Evolutionary conservation across 2,329 filamentous ascomycete species (phyloP).

Genomic region (Trichoderma lentiforme): DNA sequence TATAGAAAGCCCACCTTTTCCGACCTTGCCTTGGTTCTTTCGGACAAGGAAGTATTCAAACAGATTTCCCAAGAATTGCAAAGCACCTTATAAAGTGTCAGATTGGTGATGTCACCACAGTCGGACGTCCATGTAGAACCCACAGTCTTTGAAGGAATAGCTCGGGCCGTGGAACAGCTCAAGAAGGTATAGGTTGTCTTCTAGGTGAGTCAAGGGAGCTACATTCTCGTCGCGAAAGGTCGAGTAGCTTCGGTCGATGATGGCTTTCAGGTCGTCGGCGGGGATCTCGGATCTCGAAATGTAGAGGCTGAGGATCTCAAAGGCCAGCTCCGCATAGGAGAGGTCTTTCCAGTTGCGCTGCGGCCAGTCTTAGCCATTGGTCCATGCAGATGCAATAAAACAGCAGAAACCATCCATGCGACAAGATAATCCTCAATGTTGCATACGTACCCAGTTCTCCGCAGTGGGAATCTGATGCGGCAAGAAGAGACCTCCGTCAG

Average conservation of each 20-base stretch:
- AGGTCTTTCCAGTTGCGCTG: slow-evolving; percentile 66
- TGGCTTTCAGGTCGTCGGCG: slow-evolving; percentile 70
- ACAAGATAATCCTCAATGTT: not conserved
- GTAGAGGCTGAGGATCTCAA: slow-evolving; percentile 81
- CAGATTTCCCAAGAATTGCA: slow-evolving; percentile 91
- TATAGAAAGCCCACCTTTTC: slow-evolving; percentile 40
- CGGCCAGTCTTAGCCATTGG: slow-evolving; percentile 11
- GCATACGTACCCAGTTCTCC: slow-evolving; percentile 20
- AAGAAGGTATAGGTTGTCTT: slow-evolving; percentile 76
- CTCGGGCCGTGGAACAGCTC: slow-evolving; percentile 97
- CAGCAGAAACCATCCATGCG: not conserved
- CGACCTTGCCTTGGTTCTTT: slow-evolving; percentile 66
- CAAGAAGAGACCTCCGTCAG: slow-evolving; percentile 85
- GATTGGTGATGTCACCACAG: not conserved
- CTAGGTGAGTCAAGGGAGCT: slow-evolving; percentile 74
- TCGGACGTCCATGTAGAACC: not conserved
- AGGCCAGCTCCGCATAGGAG: slow-evolving; percentile 77
- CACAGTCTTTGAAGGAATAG: slow-evolving; percentile 84
- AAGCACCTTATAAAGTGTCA: slow-evolving; percentile 43
- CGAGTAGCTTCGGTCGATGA: slow-evolving; percentile 81
- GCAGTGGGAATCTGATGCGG: slow-evolving; percentile 70
- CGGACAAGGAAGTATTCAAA: slow-evolving; percentile 84
- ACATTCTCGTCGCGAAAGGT: slow-evolving; percentile 69
- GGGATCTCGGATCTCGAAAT: slow-evolving; percentile 84
- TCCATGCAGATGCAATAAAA: not conserved